Conservation (phyloP, 177 flowering plant genomes). For the Vitis hybrid region DNA sequence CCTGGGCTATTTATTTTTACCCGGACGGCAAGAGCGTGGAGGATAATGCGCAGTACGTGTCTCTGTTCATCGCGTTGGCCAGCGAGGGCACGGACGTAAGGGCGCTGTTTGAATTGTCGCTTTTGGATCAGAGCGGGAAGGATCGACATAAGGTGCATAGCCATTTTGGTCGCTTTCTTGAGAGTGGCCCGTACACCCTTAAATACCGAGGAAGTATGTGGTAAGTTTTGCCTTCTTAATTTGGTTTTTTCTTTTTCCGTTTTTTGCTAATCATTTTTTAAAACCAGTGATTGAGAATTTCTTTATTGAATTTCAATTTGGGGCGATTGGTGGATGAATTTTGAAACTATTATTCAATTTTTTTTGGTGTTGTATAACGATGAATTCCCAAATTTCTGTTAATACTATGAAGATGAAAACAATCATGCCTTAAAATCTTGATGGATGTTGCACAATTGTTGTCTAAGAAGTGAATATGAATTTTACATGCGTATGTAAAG, state of each 20-base stretch:
- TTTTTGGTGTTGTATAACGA: no score
- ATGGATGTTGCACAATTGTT: no score
- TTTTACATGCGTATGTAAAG: no score
- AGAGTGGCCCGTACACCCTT: constrained; percentile 35
- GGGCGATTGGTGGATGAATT: no score
- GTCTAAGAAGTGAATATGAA: no score
- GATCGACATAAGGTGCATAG: constrained; percentile 33
- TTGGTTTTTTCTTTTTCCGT: neutral
- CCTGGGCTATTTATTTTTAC: constrained; percentile 37
- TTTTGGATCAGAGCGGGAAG: constrained; percentile 34
- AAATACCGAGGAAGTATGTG: constrained; percentile 42
- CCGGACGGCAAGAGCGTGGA: constrained; percentile 38
- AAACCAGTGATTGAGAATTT: no score
- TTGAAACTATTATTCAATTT: no score
- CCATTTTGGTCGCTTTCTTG: constrained; percentile 33
- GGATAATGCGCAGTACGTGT: constrained; percentile 30
- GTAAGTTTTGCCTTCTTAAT: constrained; percentile 12
- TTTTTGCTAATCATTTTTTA: no score
- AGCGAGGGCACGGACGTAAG: constrained; percentile 39
- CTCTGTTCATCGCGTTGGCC: constrained; percentile 32
- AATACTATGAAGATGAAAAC: no score
- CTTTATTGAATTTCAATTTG: no score
- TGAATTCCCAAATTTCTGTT: no score
- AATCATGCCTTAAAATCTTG: no score
- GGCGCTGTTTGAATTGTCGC: constrained; percentile 33